phyloP scores from a whole-genome alignment of 768 basidiomycete genomes.

The Lactarius hatsudake region DNA sequence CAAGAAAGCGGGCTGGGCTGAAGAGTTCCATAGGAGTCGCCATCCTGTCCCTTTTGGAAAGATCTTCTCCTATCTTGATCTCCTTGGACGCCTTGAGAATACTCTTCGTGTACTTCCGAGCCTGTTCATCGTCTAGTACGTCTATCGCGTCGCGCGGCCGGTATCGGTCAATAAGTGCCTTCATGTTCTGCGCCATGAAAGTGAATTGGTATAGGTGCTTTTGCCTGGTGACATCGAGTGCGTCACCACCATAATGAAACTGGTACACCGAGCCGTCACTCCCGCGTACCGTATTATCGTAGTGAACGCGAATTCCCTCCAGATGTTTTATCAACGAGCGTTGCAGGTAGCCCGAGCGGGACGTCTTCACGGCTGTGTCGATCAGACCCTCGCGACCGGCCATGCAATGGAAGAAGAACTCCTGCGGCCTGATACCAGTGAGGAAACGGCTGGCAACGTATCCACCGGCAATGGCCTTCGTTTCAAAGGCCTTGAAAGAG shows the following conservation, averaged over 20 bases:
- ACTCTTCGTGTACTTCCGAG: constrained; percentile 83
- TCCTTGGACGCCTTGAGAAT: constrained; percentile 68
- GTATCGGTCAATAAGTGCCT: constrained; percentile 72
- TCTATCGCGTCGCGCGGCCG: constrained; percentile 57
- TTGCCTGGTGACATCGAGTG: constrained; percentile 94
- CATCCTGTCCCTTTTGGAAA: constrained; percentile 56
- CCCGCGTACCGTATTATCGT: constrained; percentile 96
- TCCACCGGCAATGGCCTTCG: constrained; percentile 96
- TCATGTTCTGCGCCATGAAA: constrained; percentile 85
- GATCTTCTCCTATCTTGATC: constrained; percentile 40
- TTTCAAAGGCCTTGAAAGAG: constrained; percentile 95
- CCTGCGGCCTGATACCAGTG: constrained; percentile 96
- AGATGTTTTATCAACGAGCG: constrained; percentile 98
- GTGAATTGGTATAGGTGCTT: constrained; percentile 93
- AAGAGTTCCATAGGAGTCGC: constrained; percentile 73
- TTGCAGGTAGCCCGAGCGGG: constrained; percentile 96
- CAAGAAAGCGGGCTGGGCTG: constrained; percentile 76
- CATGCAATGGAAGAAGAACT: constrained; percentile 99
- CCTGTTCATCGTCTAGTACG: constrained; percentile 63
- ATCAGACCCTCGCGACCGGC: constrained; percentile 98
- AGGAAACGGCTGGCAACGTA: constrained; percentile 98
- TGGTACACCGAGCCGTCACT: constrained; percentile 92
- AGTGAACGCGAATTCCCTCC: constrained; percentile 94
- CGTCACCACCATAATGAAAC: constrained; percentile 96
- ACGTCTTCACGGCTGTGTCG: constrained; percentile 98